These are phyloP conservation scores for Umbelopsis vinacea DNA, from an alignment of 192 early-diverging fungal species.

Conservation along the genomic window DNA sequence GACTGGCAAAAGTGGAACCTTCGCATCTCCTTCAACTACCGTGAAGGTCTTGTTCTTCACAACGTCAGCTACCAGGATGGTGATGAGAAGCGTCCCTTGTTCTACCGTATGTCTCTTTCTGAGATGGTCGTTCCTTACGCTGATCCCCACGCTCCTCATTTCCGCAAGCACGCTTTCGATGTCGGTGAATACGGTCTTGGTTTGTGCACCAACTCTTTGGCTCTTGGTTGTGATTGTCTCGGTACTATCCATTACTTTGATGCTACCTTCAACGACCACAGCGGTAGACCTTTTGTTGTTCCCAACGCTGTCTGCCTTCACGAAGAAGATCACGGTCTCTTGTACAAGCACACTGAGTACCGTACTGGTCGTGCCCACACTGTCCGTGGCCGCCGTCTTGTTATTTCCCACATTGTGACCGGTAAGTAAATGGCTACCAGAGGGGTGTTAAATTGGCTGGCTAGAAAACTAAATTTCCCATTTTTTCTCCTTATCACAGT, in stretches of 20 bases:
- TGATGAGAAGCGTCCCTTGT: constrained; percentile 40
- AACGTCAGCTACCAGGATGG: constrained; percentile 46
- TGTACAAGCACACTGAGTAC: constrained; percentile 49
- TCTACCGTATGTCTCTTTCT: constrained; percentile 46
- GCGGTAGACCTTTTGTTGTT: constrained; percentile 38
- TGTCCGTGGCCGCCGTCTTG: constrained; percentile 41
- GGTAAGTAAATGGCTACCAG: constrained; percentile 20
- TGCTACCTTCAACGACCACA: constrained; percentile 41
- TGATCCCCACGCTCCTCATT: constrained; percentile 37
- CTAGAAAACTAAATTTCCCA: not conserved
- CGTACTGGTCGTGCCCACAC: constrained; percentile 40
- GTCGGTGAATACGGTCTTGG: constrained; percentile 50
- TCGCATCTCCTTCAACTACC: constrained; percentile 47
- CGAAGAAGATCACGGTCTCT: constrained; percentile 45
- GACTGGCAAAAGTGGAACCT: constrained; percentile 51
- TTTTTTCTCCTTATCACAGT: constrained; percentile 27
- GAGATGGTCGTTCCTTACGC: constrained; percentile 50
- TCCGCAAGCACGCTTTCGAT: constrained; percentile 47
- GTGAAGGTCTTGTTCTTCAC: constrained; percentile 47
- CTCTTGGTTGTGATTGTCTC: constrained; percentile 46
- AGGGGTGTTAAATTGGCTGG: not conserved
- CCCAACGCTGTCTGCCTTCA: constrained; percentile 48
- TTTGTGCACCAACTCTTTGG: constrained; percentile 43
- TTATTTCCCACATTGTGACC: constrained; percentile 46
- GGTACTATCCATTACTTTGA: constrained; percentile 50